phyloP scores from a whole-genome alignment of 1,284 basidiomycete species.

The Retiboletus flavoniger region DNA sequence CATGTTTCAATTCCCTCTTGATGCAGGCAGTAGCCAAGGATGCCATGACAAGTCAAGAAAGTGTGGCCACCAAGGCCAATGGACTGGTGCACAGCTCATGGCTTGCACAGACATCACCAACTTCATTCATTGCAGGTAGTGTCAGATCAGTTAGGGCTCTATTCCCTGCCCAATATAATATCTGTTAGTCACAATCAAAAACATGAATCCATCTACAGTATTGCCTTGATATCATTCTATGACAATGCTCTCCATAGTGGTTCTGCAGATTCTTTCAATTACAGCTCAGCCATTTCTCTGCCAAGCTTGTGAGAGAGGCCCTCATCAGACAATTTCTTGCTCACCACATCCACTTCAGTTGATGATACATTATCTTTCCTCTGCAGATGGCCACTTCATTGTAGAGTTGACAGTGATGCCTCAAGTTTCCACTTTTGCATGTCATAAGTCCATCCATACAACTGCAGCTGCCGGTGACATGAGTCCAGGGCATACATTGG shows the following conservation, averaged over 20 bases:
- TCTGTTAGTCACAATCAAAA: conserved; percentile 41
- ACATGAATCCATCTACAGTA: conserved; percentile 69
- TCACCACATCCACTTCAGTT: conserved; percentile 56
- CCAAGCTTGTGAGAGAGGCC: conserved; percentile 52
- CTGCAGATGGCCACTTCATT: conserved; percentile 41
- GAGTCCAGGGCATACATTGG: conserved; percentile 50
- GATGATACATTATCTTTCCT: conserved; percentile 76
- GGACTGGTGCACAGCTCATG: conserved; percentile 52
- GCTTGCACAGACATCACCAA: neutral
- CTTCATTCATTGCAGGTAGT: conserved; percentile 49
- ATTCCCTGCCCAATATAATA: conserved; percentile 48
- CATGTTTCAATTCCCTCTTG: conserved; percentile 88
- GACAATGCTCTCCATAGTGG: conserved; percentile 67
- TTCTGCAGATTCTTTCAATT: conserved; percentile 72
- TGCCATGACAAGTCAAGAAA: conserved; percentile 64
- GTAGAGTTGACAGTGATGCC: conserved; percentile 69
- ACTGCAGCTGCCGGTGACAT: conserved; percentile 47
- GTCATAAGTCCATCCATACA: conserved; percentile 34
- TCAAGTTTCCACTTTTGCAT: conserved; percentile 71
- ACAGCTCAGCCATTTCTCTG: conserved; percentile 38
- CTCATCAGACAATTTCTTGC: conserved; percentile 55
- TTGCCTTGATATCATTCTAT: conserved; percentile 80
- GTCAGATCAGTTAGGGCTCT: too few species aligned
- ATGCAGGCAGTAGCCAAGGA: conserved; percentile 77
- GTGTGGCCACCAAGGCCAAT: conserved; percentile 62